Evolutionary conservation across 345 rosid species (phyloP), one percentile per base, ranked within the genome.

Genomic region (Camelina sativa): DNA sequence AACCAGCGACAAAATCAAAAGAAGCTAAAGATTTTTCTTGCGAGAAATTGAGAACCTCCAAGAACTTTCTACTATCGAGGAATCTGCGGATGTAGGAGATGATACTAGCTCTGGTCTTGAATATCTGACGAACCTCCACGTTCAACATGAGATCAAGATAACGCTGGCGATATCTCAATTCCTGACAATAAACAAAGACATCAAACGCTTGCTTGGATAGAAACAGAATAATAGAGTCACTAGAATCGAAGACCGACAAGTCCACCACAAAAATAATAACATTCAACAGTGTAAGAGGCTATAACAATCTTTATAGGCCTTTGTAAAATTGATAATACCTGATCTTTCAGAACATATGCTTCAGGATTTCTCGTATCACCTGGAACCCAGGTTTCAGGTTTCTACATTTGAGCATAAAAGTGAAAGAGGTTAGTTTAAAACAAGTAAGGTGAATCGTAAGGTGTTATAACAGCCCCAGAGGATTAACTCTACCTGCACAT

Each of bases 101-200:
- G 43, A 95, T 80, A 60, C 75, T 89, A 43, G 94, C 71, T 85
- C 98, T 83, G 38, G 94, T 84, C 84, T 71, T 87, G 72, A 87
- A 89, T 74, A 95, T 89, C 59, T 86, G 88, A 8, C 86, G 88
- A 77, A 90, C 90, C 74, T 90, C 99, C 34, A 19, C 11, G 69
- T 95, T 95, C 82, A 90, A 70, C 94, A 92, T 86, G 74, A 92
- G 82, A 86, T 95, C 98, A 68, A 95, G 78, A 83, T 90, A 85
- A 17, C 99, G 94, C 69, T 90, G 97, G 19, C 99, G 96, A 62
- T 89, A 95, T 16, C 99, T 84, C 34, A 94, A 82, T 92, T 95
- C 98, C 97, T 95, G 79, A 68, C 8, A 69, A 47, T 5, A 40
- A 38, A 59, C 44, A 58, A 28, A 67, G 62, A 58, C 44, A 65